Conservation (phyloP, 129 eudicot species). For the Artemisia annua region DNA sequence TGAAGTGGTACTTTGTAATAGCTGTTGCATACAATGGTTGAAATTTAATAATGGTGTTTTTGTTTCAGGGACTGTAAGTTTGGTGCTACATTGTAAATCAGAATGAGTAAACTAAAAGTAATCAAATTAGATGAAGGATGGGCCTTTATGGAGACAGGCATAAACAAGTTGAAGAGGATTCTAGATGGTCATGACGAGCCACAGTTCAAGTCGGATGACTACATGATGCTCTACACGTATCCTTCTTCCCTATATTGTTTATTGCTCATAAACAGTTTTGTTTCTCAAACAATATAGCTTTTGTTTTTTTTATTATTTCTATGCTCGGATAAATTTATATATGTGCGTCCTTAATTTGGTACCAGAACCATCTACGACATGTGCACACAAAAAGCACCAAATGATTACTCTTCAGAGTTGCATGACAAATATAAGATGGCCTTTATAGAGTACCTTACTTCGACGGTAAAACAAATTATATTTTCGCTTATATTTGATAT, state of each 20-base stretch:
- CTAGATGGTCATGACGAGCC: conserved; percentile 91
- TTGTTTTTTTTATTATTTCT: neutral
- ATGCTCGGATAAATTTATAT: neutral
- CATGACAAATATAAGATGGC: conserved; percentile 81
- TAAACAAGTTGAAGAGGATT: conserved; percentile 78
- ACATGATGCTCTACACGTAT: conserved; percentile 97
- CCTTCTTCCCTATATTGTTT: conserved; percentile 16
- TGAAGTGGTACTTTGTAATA: too few species aligned
- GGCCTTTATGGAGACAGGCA: conserved; percentile 90
- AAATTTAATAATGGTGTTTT: conserved; percentile 16
- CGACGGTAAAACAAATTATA: conserved; percentile 50
- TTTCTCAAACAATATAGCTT: too few species aligned
- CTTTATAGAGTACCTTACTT: conserved; percentile 72
- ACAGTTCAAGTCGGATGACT: conserved; percentile 92
- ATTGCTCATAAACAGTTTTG: too few species aligned
- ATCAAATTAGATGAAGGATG: conserved; percentile 92
- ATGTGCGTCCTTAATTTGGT: conserved; percentile 26
- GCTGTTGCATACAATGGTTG: too few species aligned
- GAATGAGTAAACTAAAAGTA: conserved; percentile 69
- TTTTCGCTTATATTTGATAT: too few species aligned
- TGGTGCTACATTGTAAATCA: conserved; percentile 16
- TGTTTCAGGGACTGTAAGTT: conserved; percentile 21
- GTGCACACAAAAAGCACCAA: conserved; percentile 92
- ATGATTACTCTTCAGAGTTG: conserved; percentile 83
- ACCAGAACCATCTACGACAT: conserved; percentile 82